These are phyloP conservation scores for Irpex sp. DNA, from an alignment of 1,284 basidiomycete species.

Conservation along the genomic window DNA sequence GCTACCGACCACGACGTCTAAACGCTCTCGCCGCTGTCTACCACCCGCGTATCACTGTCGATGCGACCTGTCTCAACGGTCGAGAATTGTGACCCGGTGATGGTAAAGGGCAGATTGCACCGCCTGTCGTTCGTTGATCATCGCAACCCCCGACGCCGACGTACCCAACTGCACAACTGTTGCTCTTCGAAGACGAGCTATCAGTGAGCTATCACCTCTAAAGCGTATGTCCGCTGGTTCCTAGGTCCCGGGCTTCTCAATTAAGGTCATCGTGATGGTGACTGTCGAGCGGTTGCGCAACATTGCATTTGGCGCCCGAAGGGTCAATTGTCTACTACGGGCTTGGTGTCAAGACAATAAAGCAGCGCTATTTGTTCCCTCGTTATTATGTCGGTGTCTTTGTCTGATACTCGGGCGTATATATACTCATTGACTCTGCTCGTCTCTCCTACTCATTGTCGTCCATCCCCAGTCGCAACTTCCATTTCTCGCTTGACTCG, in stretches of 20 bases:
- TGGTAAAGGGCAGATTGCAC: neutral
- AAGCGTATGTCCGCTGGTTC: neutral
- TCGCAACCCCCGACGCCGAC: neutral
- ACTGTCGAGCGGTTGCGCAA: neutral
- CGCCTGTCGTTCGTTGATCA: neutral
- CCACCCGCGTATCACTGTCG: neutral
- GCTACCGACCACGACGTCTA: neutral
- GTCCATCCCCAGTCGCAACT: neutral
- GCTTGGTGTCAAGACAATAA: neutral
- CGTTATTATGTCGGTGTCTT: neutral
- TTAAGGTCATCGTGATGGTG: neutral
- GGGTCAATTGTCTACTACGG: neutral
- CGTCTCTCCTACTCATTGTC: neutral
- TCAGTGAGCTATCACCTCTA: neutral
- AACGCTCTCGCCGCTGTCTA: neutral
- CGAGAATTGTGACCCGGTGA: neutral
- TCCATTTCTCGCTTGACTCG: neutral
- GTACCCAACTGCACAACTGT: neutral
- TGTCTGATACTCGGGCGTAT: neutral
- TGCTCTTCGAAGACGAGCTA: neutral
- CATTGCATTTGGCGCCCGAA: neutral
- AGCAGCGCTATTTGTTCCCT: neutral
- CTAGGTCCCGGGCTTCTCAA: neutral
- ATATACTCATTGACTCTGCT: neutral
- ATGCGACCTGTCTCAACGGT: neutral